Evolutionary conservation across 371 early-diverging fungal species (phyloP).

Genomic region (Circinella umbellata): DNA sequence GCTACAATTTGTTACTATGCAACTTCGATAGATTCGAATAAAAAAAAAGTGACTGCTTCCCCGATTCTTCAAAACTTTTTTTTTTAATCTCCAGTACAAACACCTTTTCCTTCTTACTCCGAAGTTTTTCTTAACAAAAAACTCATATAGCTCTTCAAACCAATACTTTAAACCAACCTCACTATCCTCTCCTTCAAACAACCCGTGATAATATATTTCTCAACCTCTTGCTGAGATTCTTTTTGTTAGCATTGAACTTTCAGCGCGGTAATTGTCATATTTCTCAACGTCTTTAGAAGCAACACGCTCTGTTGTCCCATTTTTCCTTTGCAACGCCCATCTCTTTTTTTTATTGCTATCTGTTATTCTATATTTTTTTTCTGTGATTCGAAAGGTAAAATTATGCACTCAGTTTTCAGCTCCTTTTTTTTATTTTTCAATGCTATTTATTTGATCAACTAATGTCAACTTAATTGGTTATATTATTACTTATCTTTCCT

Average conservation of each 20-base stretch:
- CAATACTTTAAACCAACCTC: background rate
- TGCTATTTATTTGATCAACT: background rate
- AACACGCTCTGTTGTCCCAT: constrained; percentile 7
- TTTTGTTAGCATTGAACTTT: background rate
- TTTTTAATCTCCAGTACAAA: background rate
- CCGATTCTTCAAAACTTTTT: background rate
- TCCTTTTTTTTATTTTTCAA: background rate
- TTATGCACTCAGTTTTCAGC: constrained; percentile 6
- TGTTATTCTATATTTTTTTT: background rate
- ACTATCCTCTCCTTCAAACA: constrained; percentile 7
- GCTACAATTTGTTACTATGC: no score
- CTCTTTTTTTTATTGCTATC: constrained; percentile 6
- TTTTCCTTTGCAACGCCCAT: background rate
- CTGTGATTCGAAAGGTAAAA: constrained; percentile 4
- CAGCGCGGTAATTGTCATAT: background rate
- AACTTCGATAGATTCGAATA: no score
- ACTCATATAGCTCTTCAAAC: no score
- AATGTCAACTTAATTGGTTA: background rate
- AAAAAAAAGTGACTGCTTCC: no score
- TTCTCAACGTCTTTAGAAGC: background rate
- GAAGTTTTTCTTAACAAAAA: background rate
- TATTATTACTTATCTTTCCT: no score
- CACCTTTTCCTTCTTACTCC: background rate
- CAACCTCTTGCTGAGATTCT: constrained; percentile 3
- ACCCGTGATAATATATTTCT: constrained; percentile 1